Base-by-base conservation (phyloP, 164 flowering plant genomes). In the Vitis amurensis region DNA sequence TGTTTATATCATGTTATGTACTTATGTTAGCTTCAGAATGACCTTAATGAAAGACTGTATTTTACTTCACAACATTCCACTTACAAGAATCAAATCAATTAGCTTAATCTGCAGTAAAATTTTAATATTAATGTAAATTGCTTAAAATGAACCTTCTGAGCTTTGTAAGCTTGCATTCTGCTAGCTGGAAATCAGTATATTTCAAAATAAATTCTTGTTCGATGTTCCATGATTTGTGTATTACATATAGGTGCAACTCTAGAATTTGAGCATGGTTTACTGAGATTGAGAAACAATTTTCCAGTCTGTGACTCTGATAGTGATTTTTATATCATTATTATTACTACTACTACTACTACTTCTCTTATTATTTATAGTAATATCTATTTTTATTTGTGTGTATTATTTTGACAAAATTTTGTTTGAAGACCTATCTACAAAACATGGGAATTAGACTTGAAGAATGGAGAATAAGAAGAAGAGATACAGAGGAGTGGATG, bases 401-500 rank as follows among this genome's bases (percentile, higher is more conserved):
- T 68, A 31, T 63, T 50, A 62, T 63, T 60, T 48, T 17, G 16
- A 19, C 11, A 48, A 0, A 53, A 12, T 23, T 19, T 55, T 48
- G 5, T 47, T 11, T 69, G 68, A 70, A 87, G 91, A 79, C 64
- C 17, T 87, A 80, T 67, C 70, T 87, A 63, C 91, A 87, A 82
- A 85, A 88, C 23, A 65, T 83, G 37, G 70, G 84, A 13, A 77
- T 78, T 17, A 85, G 88, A 71, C 74, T 85, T 17, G 91, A 85
- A 59, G 86, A 86, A 63, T 84, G 88, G 90, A 78, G 87, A 49
- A 68, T 83, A 4, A 82, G 55, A 61, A 30, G 81, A 67, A 79
- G 79, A 73, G 88, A 85, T 55, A 82, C 88, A 11, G 91, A 87
- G 71, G 90, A 86, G 68, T 86, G 90, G 90, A 84, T 83, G 88